Base-by-base conservation (phyloP, 192 early-diverging fungal genomes). In the Globomyces pollinis-pini region DNA sequence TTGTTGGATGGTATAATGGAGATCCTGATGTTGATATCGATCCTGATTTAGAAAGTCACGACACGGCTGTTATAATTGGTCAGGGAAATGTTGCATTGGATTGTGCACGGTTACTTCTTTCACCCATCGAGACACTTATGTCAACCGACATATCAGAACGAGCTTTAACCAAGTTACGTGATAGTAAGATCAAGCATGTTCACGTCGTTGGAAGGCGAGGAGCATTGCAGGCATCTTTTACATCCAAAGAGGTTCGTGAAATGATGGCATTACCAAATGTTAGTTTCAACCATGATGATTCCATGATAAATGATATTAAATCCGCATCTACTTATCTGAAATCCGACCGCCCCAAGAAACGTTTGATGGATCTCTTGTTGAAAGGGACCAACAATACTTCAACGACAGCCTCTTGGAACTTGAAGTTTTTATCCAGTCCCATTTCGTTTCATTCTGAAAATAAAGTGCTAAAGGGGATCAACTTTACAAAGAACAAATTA, bases 1-100 rank as follows among this genome's bases (percentile, higher is more conserved):
- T 98, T 75, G 94, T 98, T 2, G 85, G 85, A 20, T 98, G 93
- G 88, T 95, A 96, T 61, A 98, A 98, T 66, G 96, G 96, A 0
- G 57, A 84, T 16, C 56, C 78, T 3, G 87, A 91, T 64, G 67
- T 94, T 20, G 8, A 28, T 16, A 13, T 36, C 12, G 20, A 41
- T 20, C 20, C 45, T 6, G 12, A 15, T 28, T 57, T 35, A 13
- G 18, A 58, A 4, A 77, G 75, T 0, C n/a, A n/a, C n/a, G 93
- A 96, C 44, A 89, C 81, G 0, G 88, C 88, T 0, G 83, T 92
- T 0, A 73, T 96, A 1, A 73, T 98, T 33, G 96, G 93, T 1
- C 90, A 93, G 24, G 96, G 96, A 0, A 98, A 98, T 59, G 93
- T 98, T 0, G 92, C 92, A 0, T 67, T 96, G 44, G 93, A 96